Evolutionary conservation across 768 basidiomycete species (phyloP), one percentile per base, ranked within the genome.

Genomic region (Lactarius pseudohatsudake): DNA sequence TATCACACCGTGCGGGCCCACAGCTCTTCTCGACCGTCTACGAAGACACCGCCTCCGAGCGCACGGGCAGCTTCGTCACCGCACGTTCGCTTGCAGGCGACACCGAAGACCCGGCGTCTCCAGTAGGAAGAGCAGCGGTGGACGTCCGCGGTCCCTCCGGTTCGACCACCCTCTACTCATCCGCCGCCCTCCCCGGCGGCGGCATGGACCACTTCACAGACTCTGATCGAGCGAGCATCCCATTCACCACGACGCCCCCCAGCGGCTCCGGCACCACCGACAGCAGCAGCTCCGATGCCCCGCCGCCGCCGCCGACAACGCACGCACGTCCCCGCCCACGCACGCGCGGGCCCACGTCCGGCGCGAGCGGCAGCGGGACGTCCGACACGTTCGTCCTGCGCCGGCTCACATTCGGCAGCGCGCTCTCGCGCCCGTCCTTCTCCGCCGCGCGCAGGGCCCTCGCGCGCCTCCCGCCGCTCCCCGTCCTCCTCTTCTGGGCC

Each of bases 401-500:
- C 20, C 75, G 77, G 41, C 77, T 76, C 74, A 72, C 73, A 0
- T 72, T 61, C 62, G 64, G 67, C 68, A 65, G 64, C 32, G 3
- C 4, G 0, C 36, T 58, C 50, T 65, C 69, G 7, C 69, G 69
- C 55, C 67, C 67, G 2, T 64, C 67, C 3, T 70, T 70, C 64
- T 47, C 67, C 43, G 56, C 57, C 36, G 68, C 58, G 3, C 67
- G 34, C 36, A 9, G 50, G 40, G 41, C 28, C 6, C 43, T 53
- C 63, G 57, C 64, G 45, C 43, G 59, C 7, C 64, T 68, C 55
- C 67, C 67, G 8, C 61, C 69, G 18, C 41, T 64, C 6, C 68
- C 68, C 60, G 28, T 60, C 71, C 82, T 87, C 74, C 77, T 89
- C n/a, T 91, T 91, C 76, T 91, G 87, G 86, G 64, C 87, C 0